phyloP scores from a whole-genome alignment of 176 grass and related monocot species.

The Juncus effusus region DNA sequence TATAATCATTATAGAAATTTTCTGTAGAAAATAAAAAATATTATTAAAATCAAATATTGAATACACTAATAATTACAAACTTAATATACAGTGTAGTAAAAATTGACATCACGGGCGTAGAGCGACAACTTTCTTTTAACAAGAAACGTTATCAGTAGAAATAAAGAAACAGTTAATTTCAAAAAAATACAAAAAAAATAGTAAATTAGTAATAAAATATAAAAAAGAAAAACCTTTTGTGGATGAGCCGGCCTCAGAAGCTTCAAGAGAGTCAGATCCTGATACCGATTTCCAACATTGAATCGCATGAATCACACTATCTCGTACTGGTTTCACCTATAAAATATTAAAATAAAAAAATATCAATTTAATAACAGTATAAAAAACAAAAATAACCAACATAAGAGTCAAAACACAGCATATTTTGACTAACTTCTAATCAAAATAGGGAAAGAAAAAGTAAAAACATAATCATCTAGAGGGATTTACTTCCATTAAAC shows the following conservation, averaged over 20 bases:
- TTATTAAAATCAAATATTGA: conserved; percentile 4
- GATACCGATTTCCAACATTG: conserved; percentile 89
- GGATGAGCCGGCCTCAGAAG: conserved; percentile 81
- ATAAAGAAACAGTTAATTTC: background rate
- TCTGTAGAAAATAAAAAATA: conserved; percentile 42
- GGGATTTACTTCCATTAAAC: too few relatives aligned
- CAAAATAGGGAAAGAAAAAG: too few relatives aligned
- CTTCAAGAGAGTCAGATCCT: conserved; percentile 66
- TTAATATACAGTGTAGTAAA: too few relatives aligned
- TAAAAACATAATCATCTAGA: too few relatives aligned
- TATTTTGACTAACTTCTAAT: too few relatives aligned
- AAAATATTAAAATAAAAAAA: conserved; percentile 13
- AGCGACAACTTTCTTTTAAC: too few relatives aligned
- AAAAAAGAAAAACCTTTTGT: conserved; percentile 63
- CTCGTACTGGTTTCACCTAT: conserved; percentile 94
- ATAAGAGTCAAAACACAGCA: too few relatives aligned
- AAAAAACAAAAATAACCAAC: background rate
- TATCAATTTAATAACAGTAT: background rate
- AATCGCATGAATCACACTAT: conserved; percentile 68
- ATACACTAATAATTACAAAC: background rate
- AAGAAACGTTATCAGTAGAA: background rate
- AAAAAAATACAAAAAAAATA: conserved; percentile 7
- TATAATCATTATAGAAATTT: conserved; percentile 64
- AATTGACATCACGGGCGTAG: too few relatives aligned
- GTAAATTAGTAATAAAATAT: background rate